phyloP scores from a whole-genome alignment of 352 stramenopile genomes.

The Pythium brachiatum region DNA sequence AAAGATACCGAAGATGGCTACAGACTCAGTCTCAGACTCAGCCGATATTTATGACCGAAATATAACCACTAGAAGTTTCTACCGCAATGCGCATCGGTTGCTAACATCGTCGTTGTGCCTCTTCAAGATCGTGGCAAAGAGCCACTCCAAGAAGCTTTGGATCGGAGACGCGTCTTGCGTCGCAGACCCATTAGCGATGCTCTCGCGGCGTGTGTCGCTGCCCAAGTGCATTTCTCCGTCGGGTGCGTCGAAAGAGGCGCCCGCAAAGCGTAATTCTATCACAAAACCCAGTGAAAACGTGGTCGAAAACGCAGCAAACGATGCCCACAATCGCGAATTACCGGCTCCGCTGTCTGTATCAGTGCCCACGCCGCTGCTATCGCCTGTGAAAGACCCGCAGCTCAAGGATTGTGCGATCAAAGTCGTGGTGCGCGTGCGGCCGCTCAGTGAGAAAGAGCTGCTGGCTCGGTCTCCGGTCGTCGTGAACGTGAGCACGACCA shows the following conservation, averaged over 20 bases:
- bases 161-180: neutral
- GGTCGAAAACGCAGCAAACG: neutral
- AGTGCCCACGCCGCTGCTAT: neutral
- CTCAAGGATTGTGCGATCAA: slow-evolving; percentile 47
- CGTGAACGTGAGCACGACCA: slow-evolving; percentile 43
- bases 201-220: slow-evolving; percentile 22
- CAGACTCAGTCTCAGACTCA: no score
- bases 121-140: neutral
- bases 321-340: neutral
- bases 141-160: neutral
- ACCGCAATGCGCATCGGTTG: no score
- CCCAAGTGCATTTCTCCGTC: slow-evolving; percentile 28
- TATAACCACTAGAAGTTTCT: no score
- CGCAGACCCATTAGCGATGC: slow-evolving; percentile 4
- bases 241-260: neutral
- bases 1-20: no score
- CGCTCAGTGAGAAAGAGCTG: slow-evolving; percentile 57
- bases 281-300: neutral
- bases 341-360: neutral
- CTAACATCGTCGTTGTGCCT: neutral
- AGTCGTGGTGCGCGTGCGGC: slow-evolving; percentile 71
- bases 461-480: slow-evolving; percentile 47
- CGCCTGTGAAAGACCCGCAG: slow-evolving; percentile 25
- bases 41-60: no score
- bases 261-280: neutral